phyloP scores from a whole-genome alignment of 2,329 filamentous ascomycete species.

The Claviceps maximensis region DNA sequence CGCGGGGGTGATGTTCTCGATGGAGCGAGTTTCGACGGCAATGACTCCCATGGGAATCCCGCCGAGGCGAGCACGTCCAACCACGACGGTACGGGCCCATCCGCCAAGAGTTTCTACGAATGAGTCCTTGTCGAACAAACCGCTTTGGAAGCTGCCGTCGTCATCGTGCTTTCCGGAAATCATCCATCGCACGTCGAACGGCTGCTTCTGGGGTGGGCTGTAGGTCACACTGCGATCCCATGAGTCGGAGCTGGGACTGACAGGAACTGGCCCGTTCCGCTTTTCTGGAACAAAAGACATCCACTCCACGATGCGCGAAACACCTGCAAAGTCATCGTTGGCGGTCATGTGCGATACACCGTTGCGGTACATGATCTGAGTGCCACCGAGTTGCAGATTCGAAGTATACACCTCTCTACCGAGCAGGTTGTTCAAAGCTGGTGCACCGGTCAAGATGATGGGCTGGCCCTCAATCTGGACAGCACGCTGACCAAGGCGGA shows the following conservation, averaged over 20 bases:
- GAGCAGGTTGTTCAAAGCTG: constrained; percentile 94
- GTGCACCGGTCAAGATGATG: constrained; percentile 95
- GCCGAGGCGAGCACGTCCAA: constrained; percentile 88
- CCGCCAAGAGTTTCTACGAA: constrained; percentile 95
- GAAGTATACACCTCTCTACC: constrained; percentile 98
- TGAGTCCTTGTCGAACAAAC: constrained; percentile 92
- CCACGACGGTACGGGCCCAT: constrained; percentile 93
- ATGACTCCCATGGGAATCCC: constrained; percentile 99
- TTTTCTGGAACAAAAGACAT: constrained; percentile 94
- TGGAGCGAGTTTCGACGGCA: constrained; percentile 84
- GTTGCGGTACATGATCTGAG: constrained; percentile 99
- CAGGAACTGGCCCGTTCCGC: constrained; percentile 85
- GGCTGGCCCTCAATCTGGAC: constrained; percentile 98
- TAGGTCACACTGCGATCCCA: constrained; percentile 92
- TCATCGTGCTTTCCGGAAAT: constrained; percentile 77
- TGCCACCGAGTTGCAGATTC: constrained; percentile 96
- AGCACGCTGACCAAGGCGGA: constrained; percentile 93
- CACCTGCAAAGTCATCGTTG: constrained; percentile 92
- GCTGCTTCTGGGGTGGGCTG: constrained; percentile 66
- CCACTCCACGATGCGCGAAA: constrained; percentile 97
- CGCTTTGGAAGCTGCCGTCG: constrained; percentile 57
- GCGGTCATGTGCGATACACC: constrained; percentile 99
- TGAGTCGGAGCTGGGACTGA: constrained; percentile 68
- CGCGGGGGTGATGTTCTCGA: constrained; percentile 93
- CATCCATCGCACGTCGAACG: constrained; percentile 89